Conservation (phyloP, 2,329 filamentous ascomycete species). For the Fusarium nygamai region DNA sequence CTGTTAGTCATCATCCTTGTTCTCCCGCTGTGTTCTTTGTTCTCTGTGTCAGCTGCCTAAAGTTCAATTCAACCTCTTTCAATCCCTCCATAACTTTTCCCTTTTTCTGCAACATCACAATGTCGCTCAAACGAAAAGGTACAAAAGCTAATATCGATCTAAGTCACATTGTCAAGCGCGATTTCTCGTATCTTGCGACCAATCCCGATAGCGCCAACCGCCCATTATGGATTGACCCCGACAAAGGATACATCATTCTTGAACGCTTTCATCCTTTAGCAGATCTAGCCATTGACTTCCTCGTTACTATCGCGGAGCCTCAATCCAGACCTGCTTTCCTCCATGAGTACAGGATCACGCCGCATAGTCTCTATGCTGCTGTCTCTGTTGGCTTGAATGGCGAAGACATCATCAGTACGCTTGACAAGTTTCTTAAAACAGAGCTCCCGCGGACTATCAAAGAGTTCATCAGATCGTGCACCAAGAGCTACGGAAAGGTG, state of each 20-base stretch:
- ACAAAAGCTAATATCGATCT: not conserved
- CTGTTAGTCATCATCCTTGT: not conserved
- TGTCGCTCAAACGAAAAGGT: not conserved
- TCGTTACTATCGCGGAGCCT: slow-evolving; percentile 95
- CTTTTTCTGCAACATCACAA: not conserved
- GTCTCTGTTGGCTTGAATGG: slow-evolving; percentile 91
- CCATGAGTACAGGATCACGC: slow-evolving; percentile 92
- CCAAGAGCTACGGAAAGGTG: slow-evolving; percentile 92
- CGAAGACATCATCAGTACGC: slow-evolving; percentile 86
- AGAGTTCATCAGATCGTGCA: slow-evolving; percentile 81
- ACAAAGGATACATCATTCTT: slow-evolving; percentile 86
- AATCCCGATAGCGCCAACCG: slow-evolving; percentile 84
- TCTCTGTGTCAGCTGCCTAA: not conserved
- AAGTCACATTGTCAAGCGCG: slow-evolving; percentile 50
- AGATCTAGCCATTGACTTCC: slow-evolving; percentile 87
- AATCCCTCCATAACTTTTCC: not conserved
- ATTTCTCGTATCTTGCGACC: slow-evolving; percentile 89
- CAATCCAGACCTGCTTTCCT: slow-evolving; percentile 88
- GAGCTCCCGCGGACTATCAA: slow-evolving; percentile 81
- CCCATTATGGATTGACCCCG: slow-evolving; percentile 92
- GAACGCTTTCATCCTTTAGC: slow-evolving; percentile 94
- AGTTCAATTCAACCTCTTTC: not conserved
- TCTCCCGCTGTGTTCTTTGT: not conserved
- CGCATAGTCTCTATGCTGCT: slow-evolving; percentile 95
- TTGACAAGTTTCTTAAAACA: slow-evolving; percentile 90